Evolutionary conservation across 2,329 filamentous ascomycete species (phyloP).

Genomic region (Nigrospora oryzae): DNA sequence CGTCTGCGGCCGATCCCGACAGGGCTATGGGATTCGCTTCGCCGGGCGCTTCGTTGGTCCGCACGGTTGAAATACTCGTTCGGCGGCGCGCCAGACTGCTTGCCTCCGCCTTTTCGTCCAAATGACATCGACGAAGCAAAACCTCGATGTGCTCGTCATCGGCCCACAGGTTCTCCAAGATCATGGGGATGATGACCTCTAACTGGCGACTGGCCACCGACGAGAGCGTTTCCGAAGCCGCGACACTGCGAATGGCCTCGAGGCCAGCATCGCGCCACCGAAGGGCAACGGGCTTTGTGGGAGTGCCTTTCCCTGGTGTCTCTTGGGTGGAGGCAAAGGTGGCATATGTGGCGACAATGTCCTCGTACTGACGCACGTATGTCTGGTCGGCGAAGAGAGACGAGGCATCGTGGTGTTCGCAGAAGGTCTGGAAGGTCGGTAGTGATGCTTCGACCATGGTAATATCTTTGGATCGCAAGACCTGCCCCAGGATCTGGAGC

Average conservation of each 20-base stretch:
- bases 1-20: slow-evolving; percentile 75
- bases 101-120: slow-evolving; percentile 60
- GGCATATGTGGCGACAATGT: slow-evolving; percentile 73
- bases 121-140: slow-evolving; percentile 57
- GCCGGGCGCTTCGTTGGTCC: slow-evolving; percentile 55
- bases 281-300: slow-evolving; percentile 66
- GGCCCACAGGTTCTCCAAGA: slow-evolving; percentile 80
- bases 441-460: slow-evolving; percentile 89
- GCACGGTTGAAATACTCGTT: slow-evolving; percentile 71
- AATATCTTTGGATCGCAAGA: slow-evolving; percentile 80
- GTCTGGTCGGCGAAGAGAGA: slow-evolving; percentile 78
- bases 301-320: slow-evolving; percentile 39
- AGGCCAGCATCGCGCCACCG: slow-evolving; percentile 70
- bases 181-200: slow-evolving; percentile 70
- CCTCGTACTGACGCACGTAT: slow-evolving; percentile 75
- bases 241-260: slow-evolving; percentile 72
- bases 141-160: slow-evolving; percentile 61
- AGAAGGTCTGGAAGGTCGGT: slow-evolving; percentile 80
- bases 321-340: slow-evolving; percentile 63
- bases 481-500: slow-evolving; percentile 73
- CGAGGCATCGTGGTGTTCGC: slow-evolving; percentile 78
- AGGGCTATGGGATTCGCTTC: slow-evolving; percentile 63
- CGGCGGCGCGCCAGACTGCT: slow-evolving; percentile 58
- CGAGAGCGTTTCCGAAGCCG: slow-evolving; percentile 69
- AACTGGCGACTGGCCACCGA: slow-evolving; percentile 71